Base-by-base conservation (phyloP, 2,329 filamentous ascomycete genomes). In the Calonectria montana region DNA sequence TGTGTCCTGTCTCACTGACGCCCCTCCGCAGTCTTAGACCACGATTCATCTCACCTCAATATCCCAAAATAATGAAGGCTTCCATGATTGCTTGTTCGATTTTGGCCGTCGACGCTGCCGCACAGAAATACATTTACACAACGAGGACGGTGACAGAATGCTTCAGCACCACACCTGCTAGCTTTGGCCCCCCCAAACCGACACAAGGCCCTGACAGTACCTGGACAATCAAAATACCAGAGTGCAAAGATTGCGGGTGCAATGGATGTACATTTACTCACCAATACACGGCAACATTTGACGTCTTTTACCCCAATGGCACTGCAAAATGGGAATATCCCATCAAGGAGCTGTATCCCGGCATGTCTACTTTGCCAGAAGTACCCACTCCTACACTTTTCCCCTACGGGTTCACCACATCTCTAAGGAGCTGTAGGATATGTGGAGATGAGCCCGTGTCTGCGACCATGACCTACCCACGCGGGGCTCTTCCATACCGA, bases 401-500 rank as follows among this genome's bases (percentile, higher is more conserved):
- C 10, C 77, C 77, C 8, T 77, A 79, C 9, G 77, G 77, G 13
- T 79, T 79, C 61, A 78, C 75, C 1, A 25, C 75, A 10, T 69
- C 43, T 18, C 61, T 73, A 8, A 72, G 75, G 63, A 76, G 70
- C 6, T 79, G 77, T 50, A 74, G 55, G 2, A 69, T 67, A 47
- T 79, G 77, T 12, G 76, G 77, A 8, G 70, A 77, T 43, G 65
- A 77, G 55, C 69, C 76, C n/a, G 45, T 79, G 8, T 63, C 61
- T 27, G 76, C 73, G 55, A 79, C 76, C 23, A 75, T 79, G 77
- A 79, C 76, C 15, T 79, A 76, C 67, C 77, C 77, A 15, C 76
- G 74, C 16, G 77, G 77, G n/a, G 75, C 68, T 10, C 70, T 59
- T n/a, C 75, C 77, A 37, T 79, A 74, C 29, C 71, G 66, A 27